phyloP scores from a whole-genome alignment of 202 grass and related monocot species.

The Saccharum hybrid region DNA sequence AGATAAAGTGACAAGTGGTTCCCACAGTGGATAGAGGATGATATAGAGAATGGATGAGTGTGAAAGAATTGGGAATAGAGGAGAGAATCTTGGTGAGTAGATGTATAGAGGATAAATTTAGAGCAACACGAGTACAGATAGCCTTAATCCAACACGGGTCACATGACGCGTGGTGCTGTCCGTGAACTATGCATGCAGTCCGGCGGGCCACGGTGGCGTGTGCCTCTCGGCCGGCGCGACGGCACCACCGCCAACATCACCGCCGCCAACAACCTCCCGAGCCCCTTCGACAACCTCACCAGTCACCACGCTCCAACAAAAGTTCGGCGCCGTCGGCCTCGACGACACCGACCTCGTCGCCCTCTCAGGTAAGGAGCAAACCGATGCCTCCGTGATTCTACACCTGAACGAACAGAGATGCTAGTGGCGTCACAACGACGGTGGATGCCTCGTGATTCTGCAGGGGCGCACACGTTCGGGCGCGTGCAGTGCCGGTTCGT shows the following conservation, averaged over 20 bases:
- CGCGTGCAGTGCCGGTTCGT: constrained; percentile 67
- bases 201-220: constrained; percentile 61
- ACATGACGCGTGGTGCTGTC: constrained; percentile 19
- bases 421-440: too few species aligned
- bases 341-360: constrained; percentile 69
- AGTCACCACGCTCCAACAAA: constrained; percentile 60
- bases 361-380: constrained; percentile 56
- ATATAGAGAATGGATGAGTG: too few species aligned
- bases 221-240: constrained; percentile 69
- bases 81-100: too few species aligned
- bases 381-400: not conserved
- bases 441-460: too few species aligned
- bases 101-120: too few species aligned
- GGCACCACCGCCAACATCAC: constrained; percentile 66
- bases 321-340: constrained; percentile 72
- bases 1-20: too few species aligned
- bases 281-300: constrained; percentile 62
- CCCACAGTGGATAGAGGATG: too few species aligned
- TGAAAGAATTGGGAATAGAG: too few species aligned
- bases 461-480: constrained; percentile 82
- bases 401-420: not conserved
- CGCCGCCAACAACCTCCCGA: constrained; percentile 54
- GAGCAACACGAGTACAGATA: too few species aligned
- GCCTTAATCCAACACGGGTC: constrained; percentile 29
- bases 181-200: constrained; percentile 30